Percentiles rank a stretch among this genome's conserved stretches.
Conservation (phyloP, 352 stramenopile genomes). For the Phytophthora syringae region DNA sequence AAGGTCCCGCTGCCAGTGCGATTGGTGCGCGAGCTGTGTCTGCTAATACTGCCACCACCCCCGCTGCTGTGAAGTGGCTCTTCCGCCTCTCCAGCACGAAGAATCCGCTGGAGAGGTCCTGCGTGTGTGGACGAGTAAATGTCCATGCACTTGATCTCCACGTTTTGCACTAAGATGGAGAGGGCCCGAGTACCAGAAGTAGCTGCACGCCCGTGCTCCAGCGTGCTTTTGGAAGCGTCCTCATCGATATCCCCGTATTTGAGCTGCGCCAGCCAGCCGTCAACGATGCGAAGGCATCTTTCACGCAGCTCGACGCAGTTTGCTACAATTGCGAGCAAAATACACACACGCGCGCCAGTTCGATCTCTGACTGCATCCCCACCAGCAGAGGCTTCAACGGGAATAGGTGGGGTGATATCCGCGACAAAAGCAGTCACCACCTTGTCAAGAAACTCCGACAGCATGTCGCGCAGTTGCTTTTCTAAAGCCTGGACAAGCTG, state of each 20-base stretch:
- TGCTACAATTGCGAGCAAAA: constrained; percentile 72
- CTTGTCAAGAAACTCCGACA: constrained; percentile 56
- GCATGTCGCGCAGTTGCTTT: constrained; percentile 53
- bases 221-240: constrained; percentile 18
- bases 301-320: constrained; percentile 80
- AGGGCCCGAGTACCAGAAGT: constrained; percentile 36
- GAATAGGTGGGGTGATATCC: constrained; percentile 45
- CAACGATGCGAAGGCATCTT: constrained; percentile 50
- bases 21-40: constrained; percentile 39
- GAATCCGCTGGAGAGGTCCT: constrained; percentile 53
- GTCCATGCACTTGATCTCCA: constrained; percentile 65
- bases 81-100: constrained; percentile 54
- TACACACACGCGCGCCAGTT: constrained; percentile 50
- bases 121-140: constrained; percentile 66
- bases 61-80: constrained; percentile 40
- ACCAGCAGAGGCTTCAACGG: constrained; percentile 33
- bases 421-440: constrained; percentile 53
- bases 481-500: constrained; percentile 48
- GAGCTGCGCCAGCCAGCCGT: constrained; percentile 55
- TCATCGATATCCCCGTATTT: constrained; percentile 31
- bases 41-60: constrained; percentile 26
- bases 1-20: constrained; percentile 33
- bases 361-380: constrained; percentile 25
- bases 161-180: constrained; percentile 46
- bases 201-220: constrained; percentile 29